Conservation (phyloP, 805 yeast genomes). For the Candida anglica region DNA sequence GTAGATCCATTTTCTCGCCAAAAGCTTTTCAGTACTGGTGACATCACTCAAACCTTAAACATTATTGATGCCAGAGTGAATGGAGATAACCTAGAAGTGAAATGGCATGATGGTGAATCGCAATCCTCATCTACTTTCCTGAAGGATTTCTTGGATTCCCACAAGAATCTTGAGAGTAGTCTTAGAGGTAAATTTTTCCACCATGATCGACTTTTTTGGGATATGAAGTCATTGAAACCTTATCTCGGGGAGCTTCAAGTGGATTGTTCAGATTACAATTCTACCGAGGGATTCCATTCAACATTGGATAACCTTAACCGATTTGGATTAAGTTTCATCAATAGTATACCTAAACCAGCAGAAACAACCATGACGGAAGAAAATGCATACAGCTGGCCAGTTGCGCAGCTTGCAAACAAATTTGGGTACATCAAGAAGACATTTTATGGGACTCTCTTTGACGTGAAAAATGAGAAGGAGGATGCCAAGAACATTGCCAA, state of each 20-base stretch:
- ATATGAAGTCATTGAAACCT: slow-evolving; percentile 19
- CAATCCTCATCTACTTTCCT: slow-evolving; percentile 36
- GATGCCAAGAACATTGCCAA: slow-evolving; percentile 67
- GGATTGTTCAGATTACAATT: slow-evolving; percentile 39
- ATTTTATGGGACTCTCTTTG: slow-evolving; percentile 68
- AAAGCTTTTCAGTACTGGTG: slow-evolving; percentile 61
- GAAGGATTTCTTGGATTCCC: slow-evolving; percentile 41
- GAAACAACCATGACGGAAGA: slow-evolving; percentile 31
- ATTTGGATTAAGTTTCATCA: slow-evolving; percentile 55
- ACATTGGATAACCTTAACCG: slow-evolving; percentile 45
- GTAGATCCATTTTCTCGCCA: slow-evolving; percentile 56
- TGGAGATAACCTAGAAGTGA: slow-evolving; percentile 35
- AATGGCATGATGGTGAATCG: slow-evolving; percentile 25
- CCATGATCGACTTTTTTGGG: slow-evolving; percentile 37
- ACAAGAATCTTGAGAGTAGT: slow-evolving; percentile 28
- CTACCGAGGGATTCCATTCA: slow-evolving; percentile 27
- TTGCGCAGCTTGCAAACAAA: slow-evolving; percentile 37
- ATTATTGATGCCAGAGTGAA: slow-evolving; percentile 29
- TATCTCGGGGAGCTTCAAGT: slow-evolving; percentile 16
- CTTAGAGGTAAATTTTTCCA: slow-evolving; percentile 35
- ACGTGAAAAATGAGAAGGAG: slow-evolving; percentile 46
- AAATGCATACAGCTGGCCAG: slow-evolving; percentile 39
- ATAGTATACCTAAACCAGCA: slow-evolving; percentile 46
- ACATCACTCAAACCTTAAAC: slow-evolving; percentile 29
- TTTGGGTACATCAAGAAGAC: slow-evolving; percentile 70